Conservation (phyloP, 768 basidiomycete species). For the Cyclocybe cylindracea region DNA sequence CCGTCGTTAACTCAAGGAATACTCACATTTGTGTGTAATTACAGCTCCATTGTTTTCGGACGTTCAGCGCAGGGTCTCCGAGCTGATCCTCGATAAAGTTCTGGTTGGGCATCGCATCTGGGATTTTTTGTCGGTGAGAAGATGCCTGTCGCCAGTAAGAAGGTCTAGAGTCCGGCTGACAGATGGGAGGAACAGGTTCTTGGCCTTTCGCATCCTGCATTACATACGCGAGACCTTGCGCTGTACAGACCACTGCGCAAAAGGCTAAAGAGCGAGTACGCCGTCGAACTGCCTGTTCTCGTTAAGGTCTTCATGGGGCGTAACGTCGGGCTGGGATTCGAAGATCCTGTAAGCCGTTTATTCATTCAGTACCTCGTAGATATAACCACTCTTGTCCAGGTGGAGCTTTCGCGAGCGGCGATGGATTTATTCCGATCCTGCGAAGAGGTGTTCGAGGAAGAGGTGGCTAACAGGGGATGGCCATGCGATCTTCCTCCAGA, state of each 20-base stretch:
- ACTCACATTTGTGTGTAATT: neutral
- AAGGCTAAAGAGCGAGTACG: slow-evolving; percentile 35
- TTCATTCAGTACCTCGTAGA: neutral
- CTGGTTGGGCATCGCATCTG: slow-evolving; percentile 59
- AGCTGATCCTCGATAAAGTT: slow-evolving; percentile 46
- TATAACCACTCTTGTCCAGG: slow-evolving; percentile 26
- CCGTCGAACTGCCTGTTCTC: slow-evolving; percentile 40
- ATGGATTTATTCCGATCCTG: slow-evolving; percentile 55
- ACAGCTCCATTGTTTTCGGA: slow-evolving; percentile 51
- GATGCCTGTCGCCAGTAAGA: neutral
- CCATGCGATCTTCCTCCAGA: slow-evolving; percentile 48
- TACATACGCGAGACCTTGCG: slow-evolving; percentile 56
- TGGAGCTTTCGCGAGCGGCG: slow-evolving; percentile 50
- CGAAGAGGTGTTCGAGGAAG: slow-evolving; percentile 48
- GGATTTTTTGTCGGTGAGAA: slow-evolving; percentile 49
- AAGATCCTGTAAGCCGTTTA: slow-evolving; percentile 45
- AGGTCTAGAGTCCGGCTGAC: neutral
- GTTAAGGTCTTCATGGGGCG: slow-evolving; percentile 47
- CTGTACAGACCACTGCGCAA: slow-evolving; percentile 52
- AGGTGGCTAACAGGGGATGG: slow-evolving; percentile 47
- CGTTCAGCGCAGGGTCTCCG: slow-evolving; percentile 44
- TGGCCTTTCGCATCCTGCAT: slow-evolving; percentile 49
- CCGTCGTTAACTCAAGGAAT: too few species aligned
- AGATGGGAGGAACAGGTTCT: slow-evolving; percentile 37
- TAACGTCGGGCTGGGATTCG: slow-evolving; percentile 40